Base-by-base conservation (phyloP, 1,284 basidiomycete genomes). In the Schizophyllum amplum region DNA sequence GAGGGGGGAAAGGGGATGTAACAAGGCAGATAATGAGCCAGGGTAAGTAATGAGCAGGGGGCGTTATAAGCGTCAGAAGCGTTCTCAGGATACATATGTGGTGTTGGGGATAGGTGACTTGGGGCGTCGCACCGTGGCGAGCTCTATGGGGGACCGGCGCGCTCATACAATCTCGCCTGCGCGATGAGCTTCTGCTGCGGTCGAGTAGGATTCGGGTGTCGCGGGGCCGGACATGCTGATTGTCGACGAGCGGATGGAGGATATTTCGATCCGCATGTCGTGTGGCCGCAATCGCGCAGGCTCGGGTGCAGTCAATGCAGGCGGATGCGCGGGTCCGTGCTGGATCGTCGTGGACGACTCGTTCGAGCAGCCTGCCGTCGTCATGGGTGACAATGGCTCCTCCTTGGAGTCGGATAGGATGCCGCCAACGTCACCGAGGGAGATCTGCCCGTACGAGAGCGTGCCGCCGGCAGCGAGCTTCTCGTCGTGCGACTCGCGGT, bases 341-440 rank as follows among this genome's bases (percentile, higher is more conserved):
- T 64, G 4, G 59, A 58, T n/a, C 60, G 60, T 9, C 70, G 68
- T 9, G 63, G 63, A 4, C 68, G 62, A 9, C 66, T 65, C 1
- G 70, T 68, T 5, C 69, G 65, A 25, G 63, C 52, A 17, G 69
- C 33, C 33, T 9, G 64, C 1, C 25, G 27, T 20, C n/a, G n/a
- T 26, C 26, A 55, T 65, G 61, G 2, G 65, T 59, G n/a, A 42
- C 13, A 13, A 9, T 9, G 13, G 17, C 33, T 42, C 17, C 33
- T 42, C 33, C 33, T n/a, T n/a, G n/a, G 64, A 67, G 57, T 75
- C 72, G 2, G 71, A 67, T 46, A 77, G 66, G 1, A 71, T 66
- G 27, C 73, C 74, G 22, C 70, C 70, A 25, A 73, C 68, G 58
- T 76, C 74, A 24, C 66, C 60, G 25, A 76, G 63, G 1, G 66